Evolutionary conservation across 2,329 filamentous ascomycete species (phyloP).

Genomic region (Pseudocercospora cruenta): DNA sequence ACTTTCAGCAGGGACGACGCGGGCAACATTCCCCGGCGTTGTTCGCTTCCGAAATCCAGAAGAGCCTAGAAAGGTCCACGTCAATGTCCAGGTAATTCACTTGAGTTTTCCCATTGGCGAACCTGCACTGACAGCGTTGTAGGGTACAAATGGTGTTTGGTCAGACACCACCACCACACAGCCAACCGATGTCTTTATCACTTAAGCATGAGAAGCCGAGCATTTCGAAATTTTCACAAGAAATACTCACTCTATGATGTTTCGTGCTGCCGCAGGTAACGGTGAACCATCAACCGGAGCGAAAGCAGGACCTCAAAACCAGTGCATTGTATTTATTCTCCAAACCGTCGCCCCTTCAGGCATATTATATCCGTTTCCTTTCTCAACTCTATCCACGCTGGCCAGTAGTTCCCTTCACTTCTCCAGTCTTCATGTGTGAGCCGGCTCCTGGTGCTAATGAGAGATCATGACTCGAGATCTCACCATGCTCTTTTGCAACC

Average conservation of each 20-base stretch:
- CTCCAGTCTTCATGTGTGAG: slow-evolving; percentile 13
- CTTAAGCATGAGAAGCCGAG: not conserved
- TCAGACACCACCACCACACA: not conserved
- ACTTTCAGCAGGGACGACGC: no score
- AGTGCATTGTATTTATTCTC: not conserved
- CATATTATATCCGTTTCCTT: not conserved
- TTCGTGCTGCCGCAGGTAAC: not conserved
- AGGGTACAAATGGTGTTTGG: not conserved
- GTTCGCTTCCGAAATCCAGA: no score
- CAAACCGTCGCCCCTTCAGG: not conserved
- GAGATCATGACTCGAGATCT: slow-evolving; percentile 24
- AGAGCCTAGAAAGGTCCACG: no score
- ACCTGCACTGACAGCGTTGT: not conserved
- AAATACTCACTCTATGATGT: not conserved
- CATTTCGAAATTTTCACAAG: not conserved
- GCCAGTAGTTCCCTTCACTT: slow-evolving; percentile 13
- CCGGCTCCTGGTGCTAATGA: slow-evolving; percentile 23
- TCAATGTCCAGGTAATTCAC: no score
- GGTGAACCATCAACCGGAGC: not conserved
- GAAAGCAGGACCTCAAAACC: not conserved
- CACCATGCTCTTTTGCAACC: slow-evolving; percentile 25
- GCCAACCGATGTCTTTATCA: not conserved
- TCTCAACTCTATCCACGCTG: slow-evolving; percentile 14
- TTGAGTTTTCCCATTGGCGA: no score
- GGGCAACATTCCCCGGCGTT: no score